A percentile compares a stretch with the other conserved stretches of the same genome.
These are phyloP conservation scores for Magnaporthales sp. DNA, from an alignment of 2,329 filamentous ascomycete genomes.

Conservation along the genomic window DNA sequence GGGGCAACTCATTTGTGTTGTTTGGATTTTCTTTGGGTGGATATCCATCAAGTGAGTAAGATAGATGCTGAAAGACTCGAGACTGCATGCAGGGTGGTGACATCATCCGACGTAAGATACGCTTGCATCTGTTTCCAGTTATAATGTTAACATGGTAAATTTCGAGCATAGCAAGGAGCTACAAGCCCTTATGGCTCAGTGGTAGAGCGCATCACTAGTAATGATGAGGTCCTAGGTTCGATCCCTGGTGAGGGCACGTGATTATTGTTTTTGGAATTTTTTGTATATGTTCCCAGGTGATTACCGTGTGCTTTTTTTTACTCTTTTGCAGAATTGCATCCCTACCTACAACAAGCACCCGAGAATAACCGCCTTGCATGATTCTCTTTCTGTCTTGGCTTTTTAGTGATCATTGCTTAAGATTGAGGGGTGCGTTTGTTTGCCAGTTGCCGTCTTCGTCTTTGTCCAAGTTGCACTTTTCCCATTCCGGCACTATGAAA, in stretches of 20 bases:
- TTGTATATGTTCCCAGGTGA: neutral
- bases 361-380: neutral
- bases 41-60: no score
- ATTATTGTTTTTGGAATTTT: neutral
- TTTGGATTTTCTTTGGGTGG: no score
- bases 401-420: neutral
- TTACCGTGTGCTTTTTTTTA: no score
- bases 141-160: no score
- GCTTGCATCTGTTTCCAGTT: no score
- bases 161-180: no score
- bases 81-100: no score
- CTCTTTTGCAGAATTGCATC: neutral
- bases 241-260: constrained; percentile 2
- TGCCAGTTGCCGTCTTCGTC: neutral
- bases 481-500: neutral
- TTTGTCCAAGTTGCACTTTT: neutral
- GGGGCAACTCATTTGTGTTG: no score
- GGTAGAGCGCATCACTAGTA: constrained; percentile 7
- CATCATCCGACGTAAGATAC: no score
- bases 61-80: no score
- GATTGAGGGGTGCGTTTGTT: neutral
- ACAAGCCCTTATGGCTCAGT: constrained; percentile 5
- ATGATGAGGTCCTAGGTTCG: constrained; percentile 7
- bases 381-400: neutral
- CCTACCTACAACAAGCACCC: neutral